These are phyloP conservation scores for Arctium lappa DNA, from an alignment of 129 eudicot species.

Conservation along the genomic window DNA sequence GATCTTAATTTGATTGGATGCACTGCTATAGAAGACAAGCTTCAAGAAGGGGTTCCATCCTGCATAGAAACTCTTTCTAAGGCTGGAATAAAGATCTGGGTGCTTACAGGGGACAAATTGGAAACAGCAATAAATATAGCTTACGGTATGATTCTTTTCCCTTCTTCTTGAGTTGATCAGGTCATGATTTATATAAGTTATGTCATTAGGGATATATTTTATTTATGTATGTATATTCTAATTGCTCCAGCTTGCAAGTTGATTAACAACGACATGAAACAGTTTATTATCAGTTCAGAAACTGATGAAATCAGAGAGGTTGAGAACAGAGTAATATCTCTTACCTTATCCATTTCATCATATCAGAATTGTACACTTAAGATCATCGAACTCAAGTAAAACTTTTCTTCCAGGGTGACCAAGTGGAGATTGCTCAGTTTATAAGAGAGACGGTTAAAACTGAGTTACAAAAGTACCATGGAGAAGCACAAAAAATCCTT, in stretches of 20 bases:
- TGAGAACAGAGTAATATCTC: constrained; percentile 57
- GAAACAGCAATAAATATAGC: constrained; percentile 99
- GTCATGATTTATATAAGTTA: not conserved
- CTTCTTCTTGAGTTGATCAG: not conserved
- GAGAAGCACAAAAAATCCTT: constrained; percentile 65
- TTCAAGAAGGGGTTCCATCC: constrained; percentile 98
- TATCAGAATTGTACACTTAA: constrained; percentile 1
- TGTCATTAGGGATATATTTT: constrained; percentile 2
- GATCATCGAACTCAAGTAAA: constrained; percentile 10
- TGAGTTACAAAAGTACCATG: constrained; percentile 53
- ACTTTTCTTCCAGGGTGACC: constrained; percentile 72
- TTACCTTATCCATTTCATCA: not conserved
- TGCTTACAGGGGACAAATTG: constrained; percentile 94
- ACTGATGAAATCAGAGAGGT: constrained; percentile 89
- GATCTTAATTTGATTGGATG: constrained; percentile 85
- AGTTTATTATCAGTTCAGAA: constrained; percentile 88
- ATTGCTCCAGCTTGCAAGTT: constrained; percentile 79
- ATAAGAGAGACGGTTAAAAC: constrained; percentile 62
- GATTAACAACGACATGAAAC: constrained; percentile 86
- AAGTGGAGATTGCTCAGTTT: constrained; percentile 84
- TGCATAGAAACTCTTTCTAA: constrained; percentile 92
- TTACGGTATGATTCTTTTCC: constrained; percentile 47
- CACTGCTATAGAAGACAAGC: constrained; percentile 99
- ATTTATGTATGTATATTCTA: not conserved
- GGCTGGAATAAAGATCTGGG: constrained; percentile 99